Conservation (phyloP, 2,329 filamentous ascomycete genomes). For the Ophiobolus disseminans region DNA sequence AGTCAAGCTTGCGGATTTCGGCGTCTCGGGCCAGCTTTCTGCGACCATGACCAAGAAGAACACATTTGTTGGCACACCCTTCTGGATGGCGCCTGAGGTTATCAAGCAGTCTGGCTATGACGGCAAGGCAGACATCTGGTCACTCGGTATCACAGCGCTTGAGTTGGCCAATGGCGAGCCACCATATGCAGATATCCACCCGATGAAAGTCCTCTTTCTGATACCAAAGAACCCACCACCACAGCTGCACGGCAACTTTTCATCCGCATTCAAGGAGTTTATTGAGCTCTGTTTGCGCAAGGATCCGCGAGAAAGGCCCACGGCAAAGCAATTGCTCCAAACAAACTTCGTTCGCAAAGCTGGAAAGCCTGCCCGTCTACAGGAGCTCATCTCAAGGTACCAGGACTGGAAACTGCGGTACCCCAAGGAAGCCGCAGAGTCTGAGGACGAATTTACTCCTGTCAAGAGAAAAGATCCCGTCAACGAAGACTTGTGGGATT, state of each 20-base stretch:
- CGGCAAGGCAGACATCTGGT: slow-evolving; percentile 98
- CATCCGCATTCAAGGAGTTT: slow-evolving; percentile 59
- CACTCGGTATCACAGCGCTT: slow-evolving; percentile 89
- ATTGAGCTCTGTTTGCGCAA: slow-evolving; percentile 76
- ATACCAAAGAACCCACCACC: slow-evolving; percentile 95
- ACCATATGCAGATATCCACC: slow-evolving; percentile 94
- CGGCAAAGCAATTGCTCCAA: slow-evolving; percentile 83
- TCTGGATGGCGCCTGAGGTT: slow-evolving; percentile 99
- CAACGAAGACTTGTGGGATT: slow-evolving; percentile 95
- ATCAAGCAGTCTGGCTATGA: slow-evolving; percentile 99
- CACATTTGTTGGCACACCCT: slow-evolving; percentile 96
- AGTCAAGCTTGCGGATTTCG: slow-evolving; percentile 96
- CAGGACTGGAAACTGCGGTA: slow-evolving; percentile 85
- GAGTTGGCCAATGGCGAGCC: slow-evolving; percentile 92
- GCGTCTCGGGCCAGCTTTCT: slow-evolving; percentile 92
- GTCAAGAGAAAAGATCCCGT: slow-evolving; percentile 55
- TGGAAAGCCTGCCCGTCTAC: slow-evolving; percentile 95
- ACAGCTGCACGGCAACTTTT: slow-evolving; percentile 64
- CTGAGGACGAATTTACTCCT: slow-evolving; percentile 46
- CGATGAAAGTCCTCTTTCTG: slow-evolving; percentile 96
- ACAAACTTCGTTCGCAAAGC: slow-evolving; percentile 90
- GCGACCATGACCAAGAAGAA: slow-evolving; percentile 99
- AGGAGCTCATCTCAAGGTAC: slow-evolving; percentile 91
- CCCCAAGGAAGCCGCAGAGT: slow-evolving; percentile 68
- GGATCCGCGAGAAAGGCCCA: slow-evolving; percentile 87